Conservation (phyloP, 176 grass and related monocot genomes). For the Phragmites australis region DNA sequence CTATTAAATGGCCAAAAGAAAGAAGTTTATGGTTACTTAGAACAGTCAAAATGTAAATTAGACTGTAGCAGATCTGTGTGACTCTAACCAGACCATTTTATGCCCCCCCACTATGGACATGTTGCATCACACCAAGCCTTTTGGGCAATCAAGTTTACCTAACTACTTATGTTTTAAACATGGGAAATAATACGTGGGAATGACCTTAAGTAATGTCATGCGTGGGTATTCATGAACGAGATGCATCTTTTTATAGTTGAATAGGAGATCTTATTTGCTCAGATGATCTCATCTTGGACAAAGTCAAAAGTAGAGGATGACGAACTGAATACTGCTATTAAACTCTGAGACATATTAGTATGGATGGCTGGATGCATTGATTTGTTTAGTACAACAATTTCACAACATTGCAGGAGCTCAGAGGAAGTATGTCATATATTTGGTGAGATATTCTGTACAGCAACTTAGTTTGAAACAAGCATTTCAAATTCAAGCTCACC, state of each 20-base stretch:
- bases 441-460: neutral
- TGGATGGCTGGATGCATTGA: neutral
- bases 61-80: neutral
- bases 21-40: neutral
- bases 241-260: constrained; percentile 12
- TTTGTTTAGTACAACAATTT: constrained; percentile 22
- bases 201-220: neutral
- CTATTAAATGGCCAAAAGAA: constrained; percentile 10
- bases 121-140: neutral
- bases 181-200: neutral
- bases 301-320: neutral
- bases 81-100: constrained; percentile 17
- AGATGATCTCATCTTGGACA: neutral
- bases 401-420: constrained; percentile 10
- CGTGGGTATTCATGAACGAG: too few relatives aligned
- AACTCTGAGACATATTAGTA: constrained; percentile 6
- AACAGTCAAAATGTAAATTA: neutral
- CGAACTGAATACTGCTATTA: neutral
- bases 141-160: neutral
- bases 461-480: constrained; percentile 6
- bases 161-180: neutral
- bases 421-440: neutral
- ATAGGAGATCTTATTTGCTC: constrained; percentile 14
- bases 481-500: constrained; percentile 46
- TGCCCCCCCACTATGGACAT: neutral